phyloP scores from a whole-genome alignment of 2,329 filamentous ascomycete genomes.

The Aspergillus arachidicola region DNA sequence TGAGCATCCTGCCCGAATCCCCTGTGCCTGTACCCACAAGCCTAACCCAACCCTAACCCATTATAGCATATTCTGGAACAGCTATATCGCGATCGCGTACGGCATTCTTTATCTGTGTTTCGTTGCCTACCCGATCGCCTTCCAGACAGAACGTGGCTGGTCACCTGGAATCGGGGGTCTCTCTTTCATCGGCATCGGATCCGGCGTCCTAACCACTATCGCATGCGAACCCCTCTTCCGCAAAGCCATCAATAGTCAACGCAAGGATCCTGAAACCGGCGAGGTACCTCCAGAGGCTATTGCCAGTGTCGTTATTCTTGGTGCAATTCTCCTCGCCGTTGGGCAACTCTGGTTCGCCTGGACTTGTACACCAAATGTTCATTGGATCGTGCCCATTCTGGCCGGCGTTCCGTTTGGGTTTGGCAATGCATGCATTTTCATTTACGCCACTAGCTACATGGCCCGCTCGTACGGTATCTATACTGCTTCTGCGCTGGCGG shows the following conservation, averaged over 20 bases:
- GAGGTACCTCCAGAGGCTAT: conserved; percentile 74
- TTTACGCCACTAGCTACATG: conserved; percentile 77
- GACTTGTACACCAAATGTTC: conserved; percentile 76
- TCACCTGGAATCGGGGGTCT: conserved; percentile 69
- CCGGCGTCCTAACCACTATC: conserved; percentile 55
- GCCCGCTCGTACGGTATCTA: conserved; percentile 77
- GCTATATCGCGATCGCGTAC: conserved; percentile 73
- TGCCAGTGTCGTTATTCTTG: conserved; percentile 76
- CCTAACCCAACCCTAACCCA: accelerated
- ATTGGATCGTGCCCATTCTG: conserved; percentile 76
- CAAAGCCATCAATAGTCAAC: conserved; percentile 72
- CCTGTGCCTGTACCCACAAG: neutral
- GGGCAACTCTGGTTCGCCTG: conserved; percentile 83
- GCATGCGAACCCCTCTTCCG: conserved; percentile 66
- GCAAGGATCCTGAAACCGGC: conserved; percentile 71
- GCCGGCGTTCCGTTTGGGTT: conserved; percentile 78
- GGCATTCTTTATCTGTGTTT: conserved; percentile 85
- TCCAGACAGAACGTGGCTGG: conserved; percentile 73
- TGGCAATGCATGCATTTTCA: conserved; percentile 75
- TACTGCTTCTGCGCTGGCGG: conserved; percentile 74
- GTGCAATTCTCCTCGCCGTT: conserved; percentile 68
- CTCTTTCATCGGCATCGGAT: conserved; percentile 70
- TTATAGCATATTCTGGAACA: conserved; percentile 68
- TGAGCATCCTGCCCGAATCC: conserved; percentile 33
- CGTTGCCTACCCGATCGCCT: conserved; percentile 83